Conservation (phyloP, 345 rosid genomes). For the Garcia nutans region DNA sequence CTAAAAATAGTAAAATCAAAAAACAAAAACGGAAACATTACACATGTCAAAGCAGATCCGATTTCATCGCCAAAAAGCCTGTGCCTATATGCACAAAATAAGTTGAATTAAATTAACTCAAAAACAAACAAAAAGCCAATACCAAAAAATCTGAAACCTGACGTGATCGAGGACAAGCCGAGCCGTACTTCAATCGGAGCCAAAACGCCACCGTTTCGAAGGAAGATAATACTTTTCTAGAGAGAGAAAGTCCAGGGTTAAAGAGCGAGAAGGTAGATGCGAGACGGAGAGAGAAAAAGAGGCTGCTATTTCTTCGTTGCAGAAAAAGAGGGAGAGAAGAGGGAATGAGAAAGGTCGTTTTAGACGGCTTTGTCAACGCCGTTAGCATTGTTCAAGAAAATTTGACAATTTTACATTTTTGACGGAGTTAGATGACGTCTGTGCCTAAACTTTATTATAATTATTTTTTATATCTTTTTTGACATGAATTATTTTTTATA, state of each 20-base stretch:
- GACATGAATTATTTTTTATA: background rate
- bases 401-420: slow-evolving; percentile 9
- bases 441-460: too few relatives aligned
- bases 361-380: slow-evolving; percentile 50
- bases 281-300: background rate
- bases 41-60: slow-evolving; percentile 56
- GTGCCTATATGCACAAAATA: slow-evolving; percentile 24
- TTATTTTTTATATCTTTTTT: too few relatives aligned
- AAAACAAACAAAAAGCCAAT: background rate
- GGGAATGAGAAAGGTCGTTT: slow-evolving; percentile 53
- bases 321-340: slow-evolving; percentile 21
- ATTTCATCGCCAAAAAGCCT: slow-evolving; percentile 36
- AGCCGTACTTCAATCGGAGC: slow-evolving; percentile 15
- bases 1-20: slow-evolving; percentile 31
- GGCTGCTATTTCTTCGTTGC: slow-evolving; percentile 28
- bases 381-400: slow-evolving; percentile 25
- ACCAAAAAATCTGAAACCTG: slow-evolving; percentile 17
- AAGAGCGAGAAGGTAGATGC: slow-evolving; percentile 17
- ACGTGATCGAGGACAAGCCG: slow-evolving; percentile 10
- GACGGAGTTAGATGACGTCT: slow-evolving; percentile 36
- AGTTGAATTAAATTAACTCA: background rate
- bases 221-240: slow-evolving; percentile 1
- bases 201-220: slow-evolving; percentile 18
- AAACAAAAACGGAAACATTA: slow-evolving; percentile 16
- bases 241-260: background rate